Evolutionary conservation across 148 eudicot species (phyloP).

Genomic region (Camellia lanceoleosa): DNA sequence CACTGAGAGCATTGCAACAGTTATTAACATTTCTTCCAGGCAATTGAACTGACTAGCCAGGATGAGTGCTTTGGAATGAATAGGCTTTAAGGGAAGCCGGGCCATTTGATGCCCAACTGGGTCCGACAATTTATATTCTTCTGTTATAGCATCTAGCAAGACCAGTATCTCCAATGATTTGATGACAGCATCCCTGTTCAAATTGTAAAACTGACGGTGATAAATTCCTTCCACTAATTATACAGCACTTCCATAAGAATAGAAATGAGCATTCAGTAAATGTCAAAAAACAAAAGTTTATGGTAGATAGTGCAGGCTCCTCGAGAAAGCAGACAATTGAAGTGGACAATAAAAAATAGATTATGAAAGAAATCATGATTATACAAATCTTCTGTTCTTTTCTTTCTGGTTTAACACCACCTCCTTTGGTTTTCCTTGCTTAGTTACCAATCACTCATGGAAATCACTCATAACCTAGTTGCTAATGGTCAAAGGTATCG

Average conservation of each 20-base stretch:
- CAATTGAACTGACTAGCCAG: slow-evolving; percentile 76
- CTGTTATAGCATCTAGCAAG: slow-evolving; percentile 87
- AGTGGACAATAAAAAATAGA: not conserved
- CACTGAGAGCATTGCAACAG: slow-evolving; percentile 91
- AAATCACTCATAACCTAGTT: too few species aligned
- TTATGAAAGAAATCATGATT: not conserved
- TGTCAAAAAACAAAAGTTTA: not conserved
- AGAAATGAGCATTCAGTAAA: not conserved
- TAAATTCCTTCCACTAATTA: not conserved
- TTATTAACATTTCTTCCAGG: slow-evolving; percentile 91
- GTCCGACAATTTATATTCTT: slow-evolving; percentile 74
- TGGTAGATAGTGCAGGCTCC: not conserved
- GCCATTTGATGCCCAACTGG: slow-evolving; percentile 94
- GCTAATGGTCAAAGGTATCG: too few species aligned
- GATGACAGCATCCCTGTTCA: slow-evolving; percentile 65
- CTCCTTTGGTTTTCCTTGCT: too few species aligned
- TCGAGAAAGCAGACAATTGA: not conserved
- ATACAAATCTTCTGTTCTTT: too few species aligned
- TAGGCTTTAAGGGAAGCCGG: slow-evolving; percentile 81
- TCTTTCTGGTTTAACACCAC: too few species aligned
- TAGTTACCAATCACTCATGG: too few species aligned
- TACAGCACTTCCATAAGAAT: not conserved
- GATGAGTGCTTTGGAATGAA: slow-evolving; percentile 77
- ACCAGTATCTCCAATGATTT: slow-evolving; percentile 70
- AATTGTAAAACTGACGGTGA: slow-evolving; percentile 1